A percentile compares a stretch with the other conserved stretches of the same genome.
phyloP scores from a whole-genome alignment of 1,139 yeast genomes.

The Meyerozyma smithsonii region DNA sequence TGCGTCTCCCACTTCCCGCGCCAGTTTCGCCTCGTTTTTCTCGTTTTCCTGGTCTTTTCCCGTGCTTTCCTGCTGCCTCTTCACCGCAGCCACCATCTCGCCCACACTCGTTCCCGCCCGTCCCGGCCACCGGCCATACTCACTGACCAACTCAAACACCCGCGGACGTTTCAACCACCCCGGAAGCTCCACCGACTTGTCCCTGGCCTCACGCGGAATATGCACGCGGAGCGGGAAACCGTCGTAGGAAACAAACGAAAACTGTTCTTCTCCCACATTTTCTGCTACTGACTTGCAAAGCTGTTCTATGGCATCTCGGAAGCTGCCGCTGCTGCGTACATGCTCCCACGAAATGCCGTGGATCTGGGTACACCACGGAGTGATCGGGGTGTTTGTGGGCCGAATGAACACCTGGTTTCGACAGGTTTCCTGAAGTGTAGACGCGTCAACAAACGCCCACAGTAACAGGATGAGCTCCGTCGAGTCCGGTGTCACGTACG shows the following conservation, averaged over 20 bases:
- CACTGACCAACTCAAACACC: constrained; percentile 71
- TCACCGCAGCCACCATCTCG: constrained; percentile 29
- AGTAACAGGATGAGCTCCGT: constrained; percentile 65
- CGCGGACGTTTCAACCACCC: constrained; percentile 71
- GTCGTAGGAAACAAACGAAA: constrained; percentile 64
- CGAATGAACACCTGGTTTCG: constrained; percentile 48
- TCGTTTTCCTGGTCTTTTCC: too few species aligned
- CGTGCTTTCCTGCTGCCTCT: constrained; percentile 63
- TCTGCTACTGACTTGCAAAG: constrained; percentile 50
- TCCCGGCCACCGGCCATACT: constrained; percentile 66
- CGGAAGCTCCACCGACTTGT: constrained; percentile 69
- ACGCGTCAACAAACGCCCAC: constrained; percentile 50
- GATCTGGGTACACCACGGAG: constrained; percentile 52
- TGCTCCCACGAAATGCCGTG: constrained; percentile 61
- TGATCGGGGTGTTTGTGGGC: constrained; percentile 66
- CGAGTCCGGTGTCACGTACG: constrained; percentile 56
- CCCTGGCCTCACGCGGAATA: constrained; percentile 76
- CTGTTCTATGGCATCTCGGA: constrained; percentile 55
- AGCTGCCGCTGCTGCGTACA: constrained; percentile 48
- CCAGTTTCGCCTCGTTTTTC: background rate
- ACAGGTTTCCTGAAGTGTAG: constrained; percentile 29
- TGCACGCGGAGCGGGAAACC: constrained; percentile 72
- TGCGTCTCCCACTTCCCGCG: background rate
- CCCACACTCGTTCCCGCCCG: constrained; percentile 34
- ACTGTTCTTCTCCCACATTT: constrained; percentile 44